Evolutionary conservation across 768 basidiomycete genomes (phyloP).

Genomic region (Lentinula aciculospora): DNA sequence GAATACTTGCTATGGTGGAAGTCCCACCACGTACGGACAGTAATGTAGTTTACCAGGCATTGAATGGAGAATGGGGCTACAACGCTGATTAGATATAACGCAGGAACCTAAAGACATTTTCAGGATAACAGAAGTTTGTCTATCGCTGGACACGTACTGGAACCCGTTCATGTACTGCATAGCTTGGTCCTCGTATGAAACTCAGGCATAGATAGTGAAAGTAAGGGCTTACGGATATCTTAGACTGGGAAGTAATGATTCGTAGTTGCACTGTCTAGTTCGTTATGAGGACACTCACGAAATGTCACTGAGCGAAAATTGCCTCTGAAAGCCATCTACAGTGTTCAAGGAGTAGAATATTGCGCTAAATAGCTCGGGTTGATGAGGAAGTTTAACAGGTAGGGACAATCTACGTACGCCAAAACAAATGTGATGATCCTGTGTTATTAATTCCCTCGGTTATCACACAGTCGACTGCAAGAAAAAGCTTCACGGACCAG

Average conservation of each 20-base stretch:
- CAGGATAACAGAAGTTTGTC: conserved; percentile 3
- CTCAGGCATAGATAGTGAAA: neutral
- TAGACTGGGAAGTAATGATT: conserved; percentile 22
- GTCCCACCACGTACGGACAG: conserved; percentile 87
- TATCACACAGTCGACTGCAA: neutral
- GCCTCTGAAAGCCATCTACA: conserved; percentile 66
- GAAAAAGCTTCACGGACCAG: conserved; percentile 42
- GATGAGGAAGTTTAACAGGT: neutral
- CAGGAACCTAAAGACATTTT: conserved; percentile 29
- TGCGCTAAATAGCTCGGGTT: conserved; percentile 29
- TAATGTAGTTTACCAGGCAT: conserved; percentile 63
- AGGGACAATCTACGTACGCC: conserved; percentile 41
- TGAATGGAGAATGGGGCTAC: conserved; percentile 69
- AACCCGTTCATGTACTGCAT: conserved; percentile 70
- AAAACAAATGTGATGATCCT: conserved; percentile 69
- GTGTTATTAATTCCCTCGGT: neutral
- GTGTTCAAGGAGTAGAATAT: conserved; percentile 59
- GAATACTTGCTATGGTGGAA: conserved; percentile 53
- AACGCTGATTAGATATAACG: conserved; percentile 45
- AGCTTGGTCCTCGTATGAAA: conserved; percentile 31
- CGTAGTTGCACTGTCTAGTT: neutral
- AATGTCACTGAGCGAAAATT: conserved; percentile 74
- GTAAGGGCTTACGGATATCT: conserved; percentile 31
- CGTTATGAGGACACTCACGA: conserved; percentile 41
- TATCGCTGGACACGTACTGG: conserved; percentile 37